phyloP scores from a whole-genome alignment of 1,139 yeast species.

The Meyerozyma elateridarum region DNA sequence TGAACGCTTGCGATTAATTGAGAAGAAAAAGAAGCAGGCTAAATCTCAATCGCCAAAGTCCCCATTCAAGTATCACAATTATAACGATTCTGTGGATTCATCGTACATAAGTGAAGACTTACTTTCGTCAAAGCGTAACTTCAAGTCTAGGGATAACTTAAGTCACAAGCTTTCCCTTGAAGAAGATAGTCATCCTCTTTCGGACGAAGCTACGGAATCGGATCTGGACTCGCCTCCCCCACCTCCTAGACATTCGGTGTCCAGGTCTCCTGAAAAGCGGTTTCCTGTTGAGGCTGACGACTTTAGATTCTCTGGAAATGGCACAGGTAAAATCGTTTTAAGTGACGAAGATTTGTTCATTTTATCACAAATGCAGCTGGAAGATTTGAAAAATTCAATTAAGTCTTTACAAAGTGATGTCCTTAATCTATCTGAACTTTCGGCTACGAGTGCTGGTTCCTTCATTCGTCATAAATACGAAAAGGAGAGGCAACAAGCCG shows the following conservation, averaged over 20 bases:
- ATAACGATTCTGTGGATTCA: slow-evolving; percentile 20
- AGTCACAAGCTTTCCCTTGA: slow-evolving; percentile 34
- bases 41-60: slow-evolving; percentile 4
- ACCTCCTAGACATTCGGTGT: slow-evolving; percentile 36
- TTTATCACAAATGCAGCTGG: slow-evolving; percentile 31
- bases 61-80: slow-evolving; percentile 5
- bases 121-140: slow-evolving; percentile 27
- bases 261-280: slow-evolving; percentile 8
- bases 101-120: slow-evolving; percentile 36
- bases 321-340: slow-evolving; percentile 13
- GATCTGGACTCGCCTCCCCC: slow-evolving; percentile 48
- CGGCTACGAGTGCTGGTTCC: slow-evolving; percentile 90
- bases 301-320: slow-evolving; percentile 27
- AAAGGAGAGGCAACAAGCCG: slow-evolving; percentile 24
- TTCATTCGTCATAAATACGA: slow-evolving; percentile 66
- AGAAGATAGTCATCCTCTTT: slow-evolving; percentile 18
- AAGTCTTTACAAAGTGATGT: slow-evolving; percentile 46
- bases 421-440: slow-evolving; percentile 55
- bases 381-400: slow-evolving; percentile 38
- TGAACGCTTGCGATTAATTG: slow-evolving; percentile 34
- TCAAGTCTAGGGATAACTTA: slow-evolving; percentile 32
- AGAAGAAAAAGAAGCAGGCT: slow-evolving; percentile 20
- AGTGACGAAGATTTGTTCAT: slow-evolving; percentile 30
- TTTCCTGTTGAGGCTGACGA: slow-evolving; percentile 40
- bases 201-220: slow-evolving; percentile 10